A percentile compares a stretch with the other conserved stretches of the same genome.
Evolutionary conservation across 2,329 filamentous ascomycete genomes (phyloP).

Genomic region (Aspergillus felis): DNA sequence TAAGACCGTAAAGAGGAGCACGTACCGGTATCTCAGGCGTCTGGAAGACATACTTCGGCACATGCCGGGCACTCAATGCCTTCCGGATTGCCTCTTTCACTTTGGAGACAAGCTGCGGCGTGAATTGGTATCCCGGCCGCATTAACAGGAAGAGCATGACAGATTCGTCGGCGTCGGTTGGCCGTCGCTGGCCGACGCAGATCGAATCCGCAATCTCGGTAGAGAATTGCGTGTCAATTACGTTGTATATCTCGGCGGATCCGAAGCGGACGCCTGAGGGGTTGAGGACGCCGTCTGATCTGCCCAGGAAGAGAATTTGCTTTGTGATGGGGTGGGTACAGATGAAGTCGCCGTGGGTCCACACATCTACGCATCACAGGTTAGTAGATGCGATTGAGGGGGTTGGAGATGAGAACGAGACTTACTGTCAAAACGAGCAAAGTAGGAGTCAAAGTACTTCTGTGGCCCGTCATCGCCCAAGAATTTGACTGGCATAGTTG

Average conservation of each 20-base stretch:
- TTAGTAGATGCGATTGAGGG: not conserved
- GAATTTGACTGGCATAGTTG: slow-evolving; percentile 68
- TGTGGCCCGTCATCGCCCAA: slow-evolving; percentile 53
- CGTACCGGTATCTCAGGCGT: slow-evolving; percentile 75
- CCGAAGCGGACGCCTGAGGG: slow-evolving; percentile 79
- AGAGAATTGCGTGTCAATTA: slow-evolving; percentile 58
- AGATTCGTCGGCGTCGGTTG: slow-evolving; percentile 54
- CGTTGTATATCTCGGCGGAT: slow-evolving; percentile 73
- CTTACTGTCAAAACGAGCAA: slow-evolving; percentile 53
- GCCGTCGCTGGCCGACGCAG: slow-evolving; percentile 72
- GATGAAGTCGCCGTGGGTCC: slow-evolving; percentile 78
- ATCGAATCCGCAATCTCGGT: slow-evolving; percentile 65
- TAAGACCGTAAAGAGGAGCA: slow-evolving; percentile 12
- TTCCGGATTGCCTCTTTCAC: slow-evolving; percentile 63
- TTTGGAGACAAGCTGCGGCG: slow-evolving; percentile 50
- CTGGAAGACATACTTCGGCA: slow-evolving; percentile 74
- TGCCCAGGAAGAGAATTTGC: slow-evolving; percentile 39
- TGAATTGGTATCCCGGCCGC: slow-evolving; percentile 56
- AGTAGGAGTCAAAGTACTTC: slow-evolving; percentile 54
- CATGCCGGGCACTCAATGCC: slow-evolving; percentile 68
- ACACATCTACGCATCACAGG: slow-evolving; percentile 19
- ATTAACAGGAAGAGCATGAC: slow-evolving; percentile 60
- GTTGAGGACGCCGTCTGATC: slow-evolving; percentile 71
- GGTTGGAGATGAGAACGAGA: not conserved
- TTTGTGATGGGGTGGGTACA: slow-evolving; percentile 64